phyloP scores from a whole-genome alignment of 805 yeast species.

The Pichia nanzhaoensis region DNA sequence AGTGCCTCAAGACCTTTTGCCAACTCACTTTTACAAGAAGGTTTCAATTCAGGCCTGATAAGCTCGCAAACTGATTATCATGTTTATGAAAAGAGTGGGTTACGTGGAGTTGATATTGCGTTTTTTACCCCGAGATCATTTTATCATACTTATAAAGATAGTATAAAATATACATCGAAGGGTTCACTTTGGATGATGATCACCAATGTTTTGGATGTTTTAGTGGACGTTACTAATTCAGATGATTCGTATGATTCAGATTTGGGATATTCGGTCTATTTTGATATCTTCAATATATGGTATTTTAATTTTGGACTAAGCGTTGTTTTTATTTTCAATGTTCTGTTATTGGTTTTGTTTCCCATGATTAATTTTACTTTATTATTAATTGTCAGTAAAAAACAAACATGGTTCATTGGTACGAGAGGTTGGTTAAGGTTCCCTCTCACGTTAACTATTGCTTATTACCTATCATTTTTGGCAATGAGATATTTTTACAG shows the following conservation, averaged over 20 bases:
- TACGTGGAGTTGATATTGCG: conserved; percentile 86
- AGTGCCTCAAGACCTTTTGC: conserved; percentile 65
- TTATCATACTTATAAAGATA: conserved; percentile 76
- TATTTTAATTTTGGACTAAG: conserved; percentile 50
- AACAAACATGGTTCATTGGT: conserved; percentile 41
- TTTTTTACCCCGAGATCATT: conserved; percentile 78
- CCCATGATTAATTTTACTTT: conserved; percentile 50
- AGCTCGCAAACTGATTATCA: conserved; percentile 82
- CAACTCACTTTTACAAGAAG: conserved; percentile 75
- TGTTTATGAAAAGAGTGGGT: conserved; percentile 57
- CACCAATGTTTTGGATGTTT: conserved; percentile 57
- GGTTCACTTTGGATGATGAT: conserved; percentile 84
- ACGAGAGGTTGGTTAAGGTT: conserved; percentile 45
- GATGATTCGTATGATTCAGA: conserved; percentile 12
- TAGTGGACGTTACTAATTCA: conserved; percentile 36
- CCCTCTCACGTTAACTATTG: conserved; percentile 48
- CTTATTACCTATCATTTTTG: conserved; percentile 34
- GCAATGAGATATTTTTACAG: conserved; percentile 36
- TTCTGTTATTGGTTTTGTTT: conserved; percentile 42
- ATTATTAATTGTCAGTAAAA: conserved; percentile 39
- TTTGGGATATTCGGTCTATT: conserved; percentile 47
- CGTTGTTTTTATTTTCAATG: conserved; percentile 43
- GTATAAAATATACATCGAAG: conserved; percentile 53
- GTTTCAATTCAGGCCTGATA: conserved; percentile 65
- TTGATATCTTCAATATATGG: conserved; percentile 55